Evolutionary conservation across 225 moss, liverwort and hornwort genomes (phyloP).

Genomic region (Takakia lepidozioides): DNA sequence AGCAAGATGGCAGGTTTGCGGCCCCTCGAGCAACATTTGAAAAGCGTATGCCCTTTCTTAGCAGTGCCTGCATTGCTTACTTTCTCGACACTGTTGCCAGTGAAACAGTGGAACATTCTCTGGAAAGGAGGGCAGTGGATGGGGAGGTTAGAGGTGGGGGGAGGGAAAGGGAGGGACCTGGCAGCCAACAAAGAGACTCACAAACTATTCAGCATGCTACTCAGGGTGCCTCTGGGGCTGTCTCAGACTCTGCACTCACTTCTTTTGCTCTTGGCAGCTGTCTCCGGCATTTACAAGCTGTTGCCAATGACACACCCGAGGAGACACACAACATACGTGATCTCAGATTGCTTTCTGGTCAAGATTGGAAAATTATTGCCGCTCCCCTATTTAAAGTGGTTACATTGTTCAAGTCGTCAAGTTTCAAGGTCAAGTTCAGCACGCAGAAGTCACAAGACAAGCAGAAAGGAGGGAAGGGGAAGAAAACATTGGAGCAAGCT

Average conservation of each 20-base stretch:
- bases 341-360: constrained; percentile 13
- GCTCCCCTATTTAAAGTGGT: constrained; percentile 57
- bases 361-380: constrained; percentile 57
- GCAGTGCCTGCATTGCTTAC: constrained; percentile 53
- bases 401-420: constrained; percentile 26
- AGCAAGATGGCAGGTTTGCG: constrained; percentile 29
- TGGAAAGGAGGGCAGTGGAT: too few relatives aligned
- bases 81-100: constrained; percentile 46
- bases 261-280: constrained; percentile 66
- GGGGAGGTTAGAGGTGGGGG: too few relatives aligned
- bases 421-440: constrained; percentile 18
- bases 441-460: constrained; percentile 45
- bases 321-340: constrained; percentile 16
- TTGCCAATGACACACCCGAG: constrained; percentile 17
- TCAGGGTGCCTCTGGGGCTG: too few relatives aligned
- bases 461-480: constrained; percentile 42
- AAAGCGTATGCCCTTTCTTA: constrained; percentile 60
- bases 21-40: constrained; percentile 48
- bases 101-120: constrained; percentile 21
- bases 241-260: constrained; percentile 21
- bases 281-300: constrained; percentile 42
- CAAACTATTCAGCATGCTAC: too few relatives aligned
- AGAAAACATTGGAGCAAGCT: constrained; percentile 38
- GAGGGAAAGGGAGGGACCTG: too few relatives aligned
- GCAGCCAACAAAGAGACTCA: too few relatives aligned